These are phyloP conservation scores for Potentilla sterilis DNA, from an alignment of 306 rosid genomes.

Conservation along the genomic window DNA sequence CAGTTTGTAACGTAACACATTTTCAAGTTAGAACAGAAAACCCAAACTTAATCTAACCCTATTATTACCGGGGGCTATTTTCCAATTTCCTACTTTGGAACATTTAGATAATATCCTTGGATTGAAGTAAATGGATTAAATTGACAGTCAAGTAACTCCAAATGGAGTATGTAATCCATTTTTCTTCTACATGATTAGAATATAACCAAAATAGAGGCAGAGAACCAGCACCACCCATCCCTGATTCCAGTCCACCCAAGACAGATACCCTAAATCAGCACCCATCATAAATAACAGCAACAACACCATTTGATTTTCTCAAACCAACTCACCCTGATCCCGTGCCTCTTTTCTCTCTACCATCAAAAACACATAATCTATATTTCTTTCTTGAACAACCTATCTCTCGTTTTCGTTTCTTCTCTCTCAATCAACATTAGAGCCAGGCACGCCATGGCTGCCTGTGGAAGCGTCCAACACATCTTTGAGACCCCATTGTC, in stretches of 20 bases:
- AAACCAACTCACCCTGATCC: slow-evolving; percentile 39
- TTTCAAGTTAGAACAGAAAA: too few species aligned
- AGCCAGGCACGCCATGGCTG: slow-evolving; percentile 50
- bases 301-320: slow-evolving; percentile 35
- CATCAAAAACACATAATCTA: slow-evolving; percentile 19
- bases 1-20: too few species aligned
- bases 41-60: neutral
- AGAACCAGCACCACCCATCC: slow-evolving; percentile 37
- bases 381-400: neutral
- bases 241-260: slow-evolving; percentile 20
- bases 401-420: neutral
- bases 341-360: slow-evolving; percentile 39
- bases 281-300: slow-evolving; percentile 37
- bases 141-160: neutral
- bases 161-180: neutral
- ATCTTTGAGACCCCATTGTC: slow-evolving; percentile 69
- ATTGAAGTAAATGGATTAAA: neutral
- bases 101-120: neutral
- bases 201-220: slow-evolving; percentile 38
- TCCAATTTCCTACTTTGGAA: neutral
- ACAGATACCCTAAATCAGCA: slow-evolving; percentile 21
- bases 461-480: slow-evolving; percentile 66
- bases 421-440: neutral
- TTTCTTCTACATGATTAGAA: neutral
- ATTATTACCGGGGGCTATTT: neutral